Evolutionary conservation across 108 stramenopile species (phyloP).

Genomic region (Schizochytrium sp.): DNA sequence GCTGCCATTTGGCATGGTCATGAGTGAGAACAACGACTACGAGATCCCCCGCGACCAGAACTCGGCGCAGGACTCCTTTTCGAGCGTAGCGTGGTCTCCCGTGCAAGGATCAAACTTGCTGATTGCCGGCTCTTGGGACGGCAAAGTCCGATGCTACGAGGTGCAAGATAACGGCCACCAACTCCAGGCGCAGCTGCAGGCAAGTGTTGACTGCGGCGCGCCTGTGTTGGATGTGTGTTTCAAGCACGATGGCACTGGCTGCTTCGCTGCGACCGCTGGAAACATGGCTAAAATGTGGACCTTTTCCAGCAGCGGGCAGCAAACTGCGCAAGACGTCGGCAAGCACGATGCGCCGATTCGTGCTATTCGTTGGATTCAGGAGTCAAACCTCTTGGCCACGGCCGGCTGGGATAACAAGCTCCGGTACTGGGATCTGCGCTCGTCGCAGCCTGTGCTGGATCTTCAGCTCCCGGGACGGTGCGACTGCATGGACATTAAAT

Average conservation of each 20-base stretch:
- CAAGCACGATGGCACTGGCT: neutral
- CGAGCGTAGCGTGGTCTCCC: neutral
- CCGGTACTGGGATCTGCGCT: slow-evolving; percentile 78
- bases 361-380: slow-evolving; percentile 54
- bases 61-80: neutral
- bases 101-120: neutral
- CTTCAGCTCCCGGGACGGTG: slow-evolving; percentile 70
- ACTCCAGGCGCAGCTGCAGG: neutral
- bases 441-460: slow-evolving; percentile 61
- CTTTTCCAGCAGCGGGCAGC: slow-evolving; percentile 38
- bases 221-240: neutral
- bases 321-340: slow-evolving; percentile 67
- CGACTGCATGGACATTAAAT: slow-evolving; percentile 72
- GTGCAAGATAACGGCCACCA: neutral
- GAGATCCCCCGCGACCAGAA: neutral
- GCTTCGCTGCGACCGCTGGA: neutral
- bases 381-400: slow-evolving; percentile 61
- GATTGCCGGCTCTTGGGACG: neutral
- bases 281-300: neutral
- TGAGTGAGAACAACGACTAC: neutral
- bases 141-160: neutral
- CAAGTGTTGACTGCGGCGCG: neutral
- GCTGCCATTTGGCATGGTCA: neutral
- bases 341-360: slow-evolving; percentile 70
- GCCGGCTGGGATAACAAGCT: slow-evolving; percentile 66